A percentile compares a stretch with the other conserved stretches of the same genome.
These are phyloP conservation scores for Fusarium nodosum DNA, from an alignment of 2,329 filamentous ascomycete genomes.

Conservation along the genomic window DNA sequence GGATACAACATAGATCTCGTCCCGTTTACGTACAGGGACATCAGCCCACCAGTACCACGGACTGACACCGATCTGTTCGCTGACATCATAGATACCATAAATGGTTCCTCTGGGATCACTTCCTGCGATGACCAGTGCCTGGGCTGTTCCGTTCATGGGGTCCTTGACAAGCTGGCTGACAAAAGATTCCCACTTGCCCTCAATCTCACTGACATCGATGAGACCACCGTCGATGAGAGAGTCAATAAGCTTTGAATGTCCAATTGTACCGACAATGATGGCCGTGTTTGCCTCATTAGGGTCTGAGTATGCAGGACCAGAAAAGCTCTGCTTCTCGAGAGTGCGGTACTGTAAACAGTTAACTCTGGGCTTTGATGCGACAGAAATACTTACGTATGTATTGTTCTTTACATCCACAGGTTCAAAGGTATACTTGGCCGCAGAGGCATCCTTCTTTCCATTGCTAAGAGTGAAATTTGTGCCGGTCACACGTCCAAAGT, in stretches of 20 bases:
- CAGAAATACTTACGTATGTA: conserved; percentile 57
- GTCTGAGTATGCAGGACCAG: conserved; percentile 60
- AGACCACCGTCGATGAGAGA: conserved; percentile 1
- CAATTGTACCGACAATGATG: conserved; percentile 78
- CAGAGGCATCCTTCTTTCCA: conserved; percentile 54
- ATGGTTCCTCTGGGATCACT: conserved; percentile 72
- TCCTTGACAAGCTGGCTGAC: conserved; percentile 67
- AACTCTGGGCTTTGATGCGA: rapidly evolving
- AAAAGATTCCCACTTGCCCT: conserved; percentile 79
- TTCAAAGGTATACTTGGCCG: conserved; percentile 59
- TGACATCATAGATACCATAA: conserved; percentile 71
- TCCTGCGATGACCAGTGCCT: conserved; percentile 68
- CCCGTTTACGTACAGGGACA: conserved; percentile 62
- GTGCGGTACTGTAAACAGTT: conserved; percentile 36
- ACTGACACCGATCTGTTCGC: conserved; percentile 70
- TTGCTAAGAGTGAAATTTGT: conserved; percentile 72
- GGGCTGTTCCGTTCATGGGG: conserved; percentile 58
- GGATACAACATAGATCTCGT: conserved; percentile 63
- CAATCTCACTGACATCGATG: conserved; percentile 64
- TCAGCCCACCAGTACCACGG: conserved; percentile 73
- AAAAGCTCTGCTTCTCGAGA: conserved; percentile 39
- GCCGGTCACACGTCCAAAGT: conserved; percentile 79
- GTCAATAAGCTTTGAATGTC: conserved; percentile 71
- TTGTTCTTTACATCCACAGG: conserved; percentile 63
- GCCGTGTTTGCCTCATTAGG: conserved; percentile 62